A percentile compares a stretch with the other conserved stretches of the same genome.
These are phyloP conservation scores for Boletus edulis DNA, from an alignment of 768 basidiomycete species.

Conservation along the genomic window DNA sequence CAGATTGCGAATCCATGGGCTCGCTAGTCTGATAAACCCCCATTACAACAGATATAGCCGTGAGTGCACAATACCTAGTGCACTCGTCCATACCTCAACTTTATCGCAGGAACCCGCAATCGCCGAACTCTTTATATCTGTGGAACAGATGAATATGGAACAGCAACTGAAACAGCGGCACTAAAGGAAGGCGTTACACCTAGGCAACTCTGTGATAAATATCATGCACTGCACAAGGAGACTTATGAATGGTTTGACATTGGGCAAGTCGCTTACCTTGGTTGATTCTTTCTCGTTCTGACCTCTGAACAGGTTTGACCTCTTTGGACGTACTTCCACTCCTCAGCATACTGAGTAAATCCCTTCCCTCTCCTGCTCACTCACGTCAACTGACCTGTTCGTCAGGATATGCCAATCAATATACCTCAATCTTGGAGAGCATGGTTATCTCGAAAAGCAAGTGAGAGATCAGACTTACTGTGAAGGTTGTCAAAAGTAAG, in stretches of 20 bases:
- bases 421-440: conserved; percentile 78
- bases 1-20: neutral
- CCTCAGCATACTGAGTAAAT: conserved; percentile 83
- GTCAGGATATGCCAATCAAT: conserved; percentile 86
- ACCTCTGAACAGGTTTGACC: conserved; percentile 67
- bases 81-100: neutral
- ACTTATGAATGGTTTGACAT: conserved; percentile 99
- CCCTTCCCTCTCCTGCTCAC: neutral
- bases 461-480: conserved; percentile 94
- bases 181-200: conserved; percentile 83
- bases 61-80: conserved; percentile 32
- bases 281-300: neutral
- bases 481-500: conserved; percentile 82
- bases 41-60: conserved; percentile 52
- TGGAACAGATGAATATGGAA: conserved; percentile 99
- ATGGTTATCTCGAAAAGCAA: conserved; percentile 76
- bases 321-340: conserved; percentile 94
- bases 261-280: conserved; percentile 46
- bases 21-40: conserved; percentile 3
- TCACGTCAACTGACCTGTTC: neutral
- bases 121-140: conserved; percentile 91
- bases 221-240: conserved; percentile 81
- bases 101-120: conserved; percentile 61
- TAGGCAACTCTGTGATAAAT: conserved; percentile 84
- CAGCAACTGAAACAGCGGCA: conserved; percentile 97